phyloP scores from a whole-genome alignment of 2,329 filamentous ascomycete genomes.

The Triangularia setosa region DNA sequence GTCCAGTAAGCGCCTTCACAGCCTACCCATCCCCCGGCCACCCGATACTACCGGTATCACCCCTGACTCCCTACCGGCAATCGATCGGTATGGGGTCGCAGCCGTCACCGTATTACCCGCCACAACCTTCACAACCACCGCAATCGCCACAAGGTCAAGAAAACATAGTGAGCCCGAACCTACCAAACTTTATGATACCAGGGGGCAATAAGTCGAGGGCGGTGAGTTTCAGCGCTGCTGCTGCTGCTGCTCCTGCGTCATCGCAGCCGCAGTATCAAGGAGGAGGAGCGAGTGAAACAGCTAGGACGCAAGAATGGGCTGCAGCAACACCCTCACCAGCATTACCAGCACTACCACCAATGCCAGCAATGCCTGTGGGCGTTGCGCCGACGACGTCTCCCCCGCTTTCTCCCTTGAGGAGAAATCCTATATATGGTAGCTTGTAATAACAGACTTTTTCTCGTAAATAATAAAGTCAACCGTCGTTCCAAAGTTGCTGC shows the following conservation, averaged over 20 bases:
- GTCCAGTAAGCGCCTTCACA: conserved; percentile 12
- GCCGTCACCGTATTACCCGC: conserved; percentile 5
- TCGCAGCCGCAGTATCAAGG: not conserved
- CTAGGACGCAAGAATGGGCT: not conserved
- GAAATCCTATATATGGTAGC: not conserved
- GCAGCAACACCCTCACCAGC: too few relatives aligned
- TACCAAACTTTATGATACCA: conserved; percentile 21
- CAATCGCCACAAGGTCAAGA: not conserved
- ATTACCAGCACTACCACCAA: conserved; percentile 2
- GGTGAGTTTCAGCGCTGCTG: conserved; percentile 13
- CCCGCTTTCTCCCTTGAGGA: not conserved
- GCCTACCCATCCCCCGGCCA: conserved; percentile 7
- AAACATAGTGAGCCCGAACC: not conserved
- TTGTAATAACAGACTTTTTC: not conserved
- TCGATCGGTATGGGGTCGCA: not conserved
- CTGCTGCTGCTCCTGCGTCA: too few relatives aligned
- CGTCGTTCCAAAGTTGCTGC: not conserved
- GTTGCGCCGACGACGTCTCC: not conserved
- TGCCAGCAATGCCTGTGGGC: not conserved
- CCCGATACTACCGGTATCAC: conserved; percentile 13
- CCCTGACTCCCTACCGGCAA: conserved; percentile 3
- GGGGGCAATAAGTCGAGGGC: conserved; percentile 17
- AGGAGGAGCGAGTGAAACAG: not conserved
- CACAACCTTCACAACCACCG: not conserved
- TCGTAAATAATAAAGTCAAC: not conserved